phyloP scores from a whole-genome alignment of 768 basidiomycete genomes.

The Flagelloscypha sp. region DNA sequence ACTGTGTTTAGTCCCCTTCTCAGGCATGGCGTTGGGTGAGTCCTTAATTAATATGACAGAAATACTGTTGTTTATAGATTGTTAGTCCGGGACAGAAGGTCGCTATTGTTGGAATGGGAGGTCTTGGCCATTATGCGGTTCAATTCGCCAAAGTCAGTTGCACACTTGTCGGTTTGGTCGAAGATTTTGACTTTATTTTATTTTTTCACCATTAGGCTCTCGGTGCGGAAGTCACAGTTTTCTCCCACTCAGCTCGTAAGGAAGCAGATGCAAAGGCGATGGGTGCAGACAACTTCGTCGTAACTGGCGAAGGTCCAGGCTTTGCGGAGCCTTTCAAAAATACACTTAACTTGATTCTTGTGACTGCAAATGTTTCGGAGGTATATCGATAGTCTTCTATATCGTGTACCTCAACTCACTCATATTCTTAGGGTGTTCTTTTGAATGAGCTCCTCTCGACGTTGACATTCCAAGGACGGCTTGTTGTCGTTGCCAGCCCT shows the following conservation, averaged over 20 bases:
- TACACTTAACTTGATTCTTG: slow-evolving; percentile 46
- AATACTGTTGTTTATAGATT: too few species aligned
- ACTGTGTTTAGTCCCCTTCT: slow-evolving; percentile 58
- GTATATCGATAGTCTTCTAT: background rate
- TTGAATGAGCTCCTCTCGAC: slow-evolving; percentile 29
- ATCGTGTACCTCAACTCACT: slow-evolving; percentile 20
- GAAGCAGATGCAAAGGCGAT: slow-evolving; percentile 47
- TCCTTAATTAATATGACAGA: too few species aligned
- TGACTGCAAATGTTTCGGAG: slow-evolving; percentile 8
- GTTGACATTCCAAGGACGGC: slow-evolving; percentile 43
- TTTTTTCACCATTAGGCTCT: too few species aligned
- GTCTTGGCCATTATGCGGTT: slow-evolving; percentile 34
- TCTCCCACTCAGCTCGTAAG: slow-evolving; percentile 47
- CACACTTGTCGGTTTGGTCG: too few species aligned
- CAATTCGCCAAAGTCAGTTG: slow-evolving; percentile 28
- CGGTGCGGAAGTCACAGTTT: slow-evolving; percentile 49
- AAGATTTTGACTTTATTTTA: too few species aligned
- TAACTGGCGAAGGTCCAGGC: slow-evolving; percentile 35
- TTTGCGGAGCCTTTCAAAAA: slow-evolving; percentile 27
- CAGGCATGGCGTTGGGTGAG: slow-evolving; percentile 35
- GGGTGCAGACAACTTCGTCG: slow-evolving; percentile 47
- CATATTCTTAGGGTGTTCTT: slow-evolving; percentile 21
- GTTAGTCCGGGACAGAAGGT: slow-evolving; percentile 54
- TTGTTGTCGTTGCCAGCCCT: slow-evolving; percentile 51
- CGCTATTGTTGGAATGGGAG: slow-evolving; percentile 60